Evolutionary conservation across 192 early-diverging fungal genomes (phyloP).

Genomic region (Rhizophagus clarus): DNA sequence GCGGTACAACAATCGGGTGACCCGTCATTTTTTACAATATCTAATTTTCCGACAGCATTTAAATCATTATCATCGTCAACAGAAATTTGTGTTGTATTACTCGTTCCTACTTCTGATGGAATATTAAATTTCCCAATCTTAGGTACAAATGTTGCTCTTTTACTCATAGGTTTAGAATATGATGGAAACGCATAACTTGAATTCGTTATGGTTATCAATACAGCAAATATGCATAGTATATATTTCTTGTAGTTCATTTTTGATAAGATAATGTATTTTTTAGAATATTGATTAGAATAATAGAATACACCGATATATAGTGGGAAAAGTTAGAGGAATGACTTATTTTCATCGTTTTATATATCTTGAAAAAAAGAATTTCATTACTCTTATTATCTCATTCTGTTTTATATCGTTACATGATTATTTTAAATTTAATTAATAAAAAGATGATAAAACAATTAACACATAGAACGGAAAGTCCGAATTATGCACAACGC

Average conservation of each 20-base stretch:
- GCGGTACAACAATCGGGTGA: background rate
- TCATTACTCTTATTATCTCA: background rate
- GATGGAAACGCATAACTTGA: conserved; percentile 14
- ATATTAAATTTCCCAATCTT: background rate
- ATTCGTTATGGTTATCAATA: conserved; percentile 12
- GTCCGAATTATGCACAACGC: no score
- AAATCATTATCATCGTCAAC: background rate
- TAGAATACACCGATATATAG: conserved; percentile 4
- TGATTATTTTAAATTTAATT: no score
- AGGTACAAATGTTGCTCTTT: background rate
- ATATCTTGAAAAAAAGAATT: background rate
- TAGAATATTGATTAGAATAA: conserved; percentile 15
- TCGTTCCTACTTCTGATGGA: background rate
- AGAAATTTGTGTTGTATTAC: background rate
- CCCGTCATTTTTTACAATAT: background rate
- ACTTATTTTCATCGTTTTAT: background rate
- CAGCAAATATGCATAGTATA: conserved; percentile 1
- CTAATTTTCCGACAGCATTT: background rate
- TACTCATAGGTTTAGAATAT: background rate
- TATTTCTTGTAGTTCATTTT: conserved; percentile 6
- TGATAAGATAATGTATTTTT: background rate
- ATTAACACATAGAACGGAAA: no score
- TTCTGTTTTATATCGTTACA: no score
- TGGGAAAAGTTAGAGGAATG: no score
- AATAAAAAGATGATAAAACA: no score